Evolutionary conservation across 2,329 filamentous ascomycete genomes (phyloP), one percentile per base, ranked within the genome.

Genomic region (Claviceps citrina): DNA sequence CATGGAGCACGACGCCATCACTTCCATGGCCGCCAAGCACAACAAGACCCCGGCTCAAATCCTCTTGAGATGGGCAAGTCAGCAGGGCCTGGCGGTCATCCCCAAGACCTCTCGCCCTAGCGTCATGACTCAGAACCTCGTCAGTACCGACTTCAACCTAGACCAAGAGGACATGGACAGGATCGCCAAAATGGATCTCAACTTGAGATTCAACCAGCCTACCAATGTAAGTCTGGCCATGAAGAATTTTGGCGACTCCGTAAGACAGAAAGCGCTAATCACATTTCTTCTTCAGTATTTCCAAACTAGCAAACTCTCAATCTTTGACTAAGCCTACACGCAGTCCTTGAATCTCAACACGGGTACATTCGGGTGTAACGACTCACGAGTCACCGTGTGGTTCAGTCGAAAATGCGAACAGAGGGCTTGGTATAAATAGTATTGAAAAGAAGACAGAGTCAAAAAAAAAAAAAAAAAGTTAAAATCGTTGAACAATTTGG

Each of bases 51-150:
- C 41, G 16, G 41, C 41, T 7, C 54, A 94, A 70, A 70, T 93
- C 22, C 70, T 93, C 45, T 70, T 94, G 49, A 74, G 85, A 51
- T 94, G 86, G 86, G 76, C 84, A 18, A 93, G 85, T 13, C 84
- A 93, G 69, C 72, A 81, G 38, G 77, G 76, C 25, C 67, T 91
- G 42, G 81, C 83, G 36, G 81, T 91, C 51, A 91, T 91, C 51
- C 84, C 83, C 50, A 89, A 89, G 73, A 79, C 72, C 47, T 79
- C 60, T 61, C 70, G 59, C 48, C 54, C 47, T 46, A 65, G 55
- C 18, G 48, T 65, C 48, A 68, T 84, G 57, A 57, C 64, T 43
- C 67, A 79, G 65, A 85, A 85, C 63, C 62, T 87, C 47, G 71
- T 78, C 49, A 73, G 76, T 46, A 72, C 66, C 47, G 64, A 62